Evolutionary conservation across 2,329 filamentous ascomycete species (phyloP).

Genomic region (Xylaria arbuscula): DNA sequence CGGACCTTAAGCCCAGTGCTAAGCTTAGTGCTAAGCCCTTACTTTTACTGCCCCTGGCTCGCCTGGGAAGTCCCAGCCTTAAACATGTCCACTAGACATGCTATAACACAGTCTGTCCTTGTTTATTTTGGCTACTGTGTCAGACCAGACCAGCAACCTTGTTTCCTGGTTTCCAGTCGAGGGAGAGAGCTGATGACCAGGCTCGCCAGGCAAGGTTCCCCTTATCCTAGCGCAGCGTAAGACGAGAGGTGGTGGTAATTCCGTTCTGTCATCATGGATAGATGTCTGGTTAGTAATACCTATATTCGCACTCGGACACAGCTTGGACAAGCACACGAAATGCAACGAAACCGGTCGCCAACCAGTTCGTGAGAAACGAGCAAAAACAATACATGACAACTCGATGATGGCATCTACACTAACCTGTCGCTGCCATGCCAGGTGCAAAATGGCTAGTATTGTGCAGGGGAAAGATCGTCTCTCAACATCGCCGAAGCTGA

Average conservation of each 20-base stretch:
- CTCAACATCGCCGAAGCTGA: constrained; percentile 17
- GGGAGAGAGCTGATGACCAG: too few species aligned
- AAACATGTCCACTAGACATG: too few species aligned
- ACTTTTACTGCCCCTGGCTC: too few species aligned
- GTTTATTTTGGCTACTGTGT: not conserved
- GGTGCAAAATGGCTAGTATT: not conserved
- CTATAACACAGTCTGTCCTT: not conserved
- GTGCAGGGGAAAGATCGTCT: constrained; percentile 22
- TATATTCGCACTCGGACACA: not conserved
- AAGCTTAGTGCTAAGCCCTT: not conserved
- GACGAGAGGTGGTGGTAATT: not conserved
- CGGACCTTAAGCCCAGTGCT: not conserved
- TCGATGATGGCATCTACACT: not conserved
- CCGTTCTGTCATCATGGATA: not conserved
- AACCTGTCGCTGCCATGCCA: not conserved
- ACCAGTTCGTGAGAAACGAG: not conserved
- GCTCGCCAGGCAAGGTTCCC: too few species aligned
- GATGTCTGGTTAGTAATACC: not conserved
- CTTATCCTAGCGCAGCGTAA: not conserved
- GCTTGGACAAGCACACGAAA: not conserved
- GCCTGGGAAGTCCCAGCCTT: too few species aligned
- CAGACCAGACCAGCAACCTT: not conserved
- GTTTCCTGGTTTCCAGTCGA: too few species aligned
- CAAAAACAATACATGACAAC: not conserved
- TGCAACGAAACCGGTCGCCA: not conserved